phyloP scores from a whole-genome alignment of 257 asterid genomes.

The Solanum rostratum region DNA sequence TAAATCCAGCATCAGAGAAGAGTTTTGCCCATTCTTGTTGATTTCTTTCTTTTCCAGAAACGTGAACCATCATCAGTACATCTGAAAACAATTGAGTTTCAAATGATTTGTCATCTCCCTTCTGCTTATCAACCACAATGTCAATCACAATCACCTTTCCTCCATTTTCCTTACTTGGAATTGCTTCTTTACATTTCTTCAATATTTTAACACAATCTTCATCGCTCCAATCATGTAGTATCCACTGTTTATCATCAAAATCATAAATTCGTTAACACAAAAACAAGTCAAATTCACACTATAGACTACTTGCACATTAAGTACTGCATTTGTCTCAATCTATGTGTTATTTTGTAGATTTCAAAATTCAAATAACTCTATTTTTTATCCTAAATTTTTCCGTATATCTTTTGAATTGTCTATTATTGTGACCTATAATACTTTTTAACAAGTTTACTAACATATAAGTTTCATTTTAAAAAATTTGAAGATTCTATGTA shows the following conservation, averaged over 20 bases:
- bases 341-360: no score
- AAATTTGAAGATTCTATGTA: no score
- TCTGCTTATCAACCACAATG: neutral
- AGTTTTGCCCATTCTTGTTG: neutral
- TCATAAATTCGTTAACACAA: neutral
- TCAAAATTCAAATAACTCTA: no score
- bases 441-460: no score
- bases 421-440: no score
- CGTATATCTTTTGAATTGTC: no score
- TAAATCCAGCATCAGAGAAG: neutral
- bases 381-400: no score
- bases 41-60: neutral
- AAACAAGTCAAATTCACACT: neutral
- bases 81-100: neutral
- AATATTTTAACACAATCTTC: neutral
- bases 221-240: slow-evolving; percentile 2
- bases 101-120: neutral
- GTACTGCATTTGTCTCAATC: no score
- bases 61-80: neutral
- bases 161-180: slow-evolving; percentile 1
- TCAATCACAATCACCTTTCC: slow-evolving; percentile 15
- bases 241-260: neutral
- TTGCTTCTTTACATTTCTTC: slow-evolving; percentile 12
- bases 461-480: no score
- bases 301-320: no score